Base-by-base conservation (phyloP, 73 alveolate species). In the Durusdinium trenchii region DNA sequence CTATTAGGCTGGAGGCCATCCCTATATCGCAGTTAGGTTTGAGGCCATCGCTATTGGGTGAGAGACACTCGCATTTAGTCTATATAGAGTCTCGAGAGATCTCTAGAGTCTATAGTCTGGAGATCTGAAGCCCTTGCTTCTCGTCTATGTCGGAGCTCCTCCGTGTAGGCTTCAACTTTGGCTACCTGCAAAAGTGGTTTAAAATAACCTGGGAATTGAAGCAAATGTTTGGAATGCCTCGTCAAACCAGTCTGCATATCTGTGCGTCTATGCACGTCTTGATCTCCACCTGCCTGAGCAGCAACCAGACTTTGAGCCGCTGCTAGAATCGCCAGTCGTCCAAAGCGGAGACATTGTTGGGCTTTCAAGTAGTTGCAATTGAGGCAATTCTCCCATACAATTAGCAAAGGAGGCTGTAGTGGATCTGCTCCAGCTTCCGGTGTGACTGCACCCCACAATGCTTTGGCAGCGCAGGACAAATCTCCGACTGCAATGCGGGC, bases 331-430 rank as follows among this genome's bases (percentile, higher is more conserved):
- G 95, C 95, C 83, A 86, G 71, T 46, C 95, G 84, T 32, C 48
- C 95, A 3, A 86, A 62, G 45, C 95, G 73, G 67, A 43, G 40
- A n/a, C 95, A 86, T 62, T 86, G 95, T 38, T 86, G 95, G 36
- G 95, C 95, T 32, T 86, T 86, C 36, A 86, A 45, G 51, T 57
- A 86, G 83, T 86, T 46, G 32, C 95, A 86, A 83, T 57, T 64
- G 82, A 86, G 79, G 32, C 84, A 62, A 61, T 86, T 83, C 47
- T 86, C 95, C 95, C 95, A 86, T 48, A 60, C 95, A 20, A 86
- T 28, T 38, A 86, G 83, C 47, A 86, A 45, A 0, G 79, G 95
- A 35, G 95, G 95, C 67, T 83, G 61, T 45, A 86, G 47, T 38
- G 95, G 95, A 43, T 86, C 95, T 36, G 95, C 81, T 5, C 92